Evolutionary conservation across 2,329 filamentous ascomycete genomes (phyloP).

Genomic region (Hymenoscyphus albidus): DNA sequence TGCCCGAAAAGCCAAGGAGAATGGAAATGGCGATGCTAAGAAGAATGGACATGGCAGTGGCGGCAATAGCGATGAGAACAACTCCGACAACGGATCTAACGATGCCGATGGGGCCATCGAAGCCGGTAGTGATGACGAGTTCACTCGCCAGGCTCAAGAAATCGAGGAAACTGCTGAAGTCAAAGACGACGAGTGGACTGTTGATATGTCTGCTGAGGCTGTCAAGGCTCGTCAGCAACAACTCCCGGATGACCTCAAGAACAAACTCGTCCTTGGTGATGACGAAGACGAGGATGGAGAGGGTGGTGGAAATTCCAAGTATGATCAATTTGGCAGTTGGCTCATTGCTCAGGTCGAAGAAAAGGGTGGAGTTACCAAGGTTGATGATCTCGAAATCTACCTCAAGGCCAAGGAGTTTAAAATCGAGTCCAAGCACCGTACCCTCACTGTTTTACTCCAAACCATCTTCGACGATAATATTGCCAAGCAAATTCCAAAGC

Average conservation of each 20-base stretch:
- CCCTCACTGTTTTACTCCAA: constrained; percentile 85
- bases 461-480: constrained; percentile 92
- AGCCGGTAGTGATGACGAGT: constrained; percentile 85
- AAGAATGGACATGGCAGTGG: constrained; percentile 50
- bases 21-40: constrained; percentile 49
- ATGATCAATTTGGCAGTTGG: constrained; percentile 92
- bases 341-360: constrained; percentile 69
- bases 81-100: constrained; percentile 53
- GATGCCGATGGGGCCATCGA: constrained; percentile 54
- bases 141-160: constrained; percentile 71
- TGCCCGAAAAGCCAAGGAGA: constrained; percentile 77
- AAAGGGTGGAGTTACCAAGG: constrained; percentile 70
- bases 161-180: constrained; percentile 65
- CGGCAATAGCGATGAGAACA: constrained; percentile 56
- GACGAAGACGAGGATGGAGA: constrained; percentile 80
- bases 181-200: constrained; percentile 90
- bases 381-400: constrained; percentile 89
- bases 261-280: constrained; percentile 78
- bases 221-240: constrained; percentile 91
- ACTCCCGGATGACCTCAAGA: constrained; percentile 92
- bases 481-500: constrained; percentile 77
- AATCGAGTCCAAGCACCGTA: constrained; percentile 92
- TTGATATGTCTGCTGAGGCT: constrained; percentile 93
- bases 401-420: constrained; percentile 95
- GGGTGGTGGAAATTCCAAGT: constrained; percentile 68